These are phyloP conservation scores for Carex littledalei DNA, from an alignment of 176 grass and related monocot species.

Conservation along the genomic window DNA sequence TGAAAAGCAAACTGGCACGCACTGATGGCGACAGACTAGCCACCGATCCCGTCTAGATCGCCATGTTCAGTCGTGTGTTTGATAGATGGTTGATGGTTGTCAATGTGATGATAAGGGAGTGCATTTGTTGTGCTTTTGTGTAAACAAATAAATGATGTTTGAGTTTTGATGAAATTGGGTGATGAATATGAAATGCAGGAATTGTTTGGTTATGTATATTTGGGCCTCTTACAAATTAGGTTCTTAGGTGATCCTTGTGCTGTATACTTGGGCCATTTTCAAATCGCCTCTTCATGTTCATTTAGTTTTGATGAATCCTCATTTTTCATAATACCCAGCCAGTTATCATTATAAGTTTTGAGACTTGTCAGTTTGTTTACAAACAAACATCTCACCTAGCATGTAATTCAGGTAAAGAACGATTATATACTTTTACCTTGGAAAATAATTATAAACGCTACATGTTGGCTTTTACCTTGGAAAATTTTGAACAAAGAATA, in stretches of 20 bases:
- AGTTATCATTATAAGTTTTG: too few species aligned
- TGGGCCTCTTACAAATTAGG: background rate
- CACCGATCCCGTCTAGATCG: background rate
- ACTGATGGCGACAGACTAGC: background rate
- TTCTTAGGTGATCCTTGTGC: background rate
- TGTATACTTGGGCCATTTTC: background rate
- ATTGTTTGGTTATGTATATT: background rate
- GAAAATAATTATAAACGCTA: too few species aligned
- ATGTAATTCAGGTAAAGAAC: too few species aligned
- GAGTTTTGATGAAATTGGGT: background rate
- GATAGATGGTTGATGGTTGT: background rate
- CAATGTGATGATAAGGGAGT: background rate
- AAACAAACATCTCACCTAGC: too few species aligned
- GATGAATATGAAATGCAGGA: background rate
- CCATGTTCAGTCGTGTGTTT: background rate
- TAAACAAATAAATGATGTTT: background rate
- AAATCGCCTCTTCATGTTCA: background rate
- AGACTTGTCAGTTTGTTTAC: too few species aligned
- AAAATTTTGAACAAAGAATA: too few species aligned
- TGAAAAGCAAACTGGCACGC: background rate
- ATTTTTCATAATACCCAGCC: too few species aligned
- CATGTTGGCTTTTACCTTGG: too few species aligned
- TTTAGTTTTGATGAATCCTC: too few species aligned
- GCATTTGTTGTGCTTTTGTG: background rate
- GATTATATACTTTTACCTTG: too few species aligned